A percentile compares a stretch with the other conserved stretches of the same genome.
These are phyloP conservation scores for Leucocoprinus sp. DNA, from an alignment of 768 basidiomycete genomes.

Conservation along the genomic window DNA sequence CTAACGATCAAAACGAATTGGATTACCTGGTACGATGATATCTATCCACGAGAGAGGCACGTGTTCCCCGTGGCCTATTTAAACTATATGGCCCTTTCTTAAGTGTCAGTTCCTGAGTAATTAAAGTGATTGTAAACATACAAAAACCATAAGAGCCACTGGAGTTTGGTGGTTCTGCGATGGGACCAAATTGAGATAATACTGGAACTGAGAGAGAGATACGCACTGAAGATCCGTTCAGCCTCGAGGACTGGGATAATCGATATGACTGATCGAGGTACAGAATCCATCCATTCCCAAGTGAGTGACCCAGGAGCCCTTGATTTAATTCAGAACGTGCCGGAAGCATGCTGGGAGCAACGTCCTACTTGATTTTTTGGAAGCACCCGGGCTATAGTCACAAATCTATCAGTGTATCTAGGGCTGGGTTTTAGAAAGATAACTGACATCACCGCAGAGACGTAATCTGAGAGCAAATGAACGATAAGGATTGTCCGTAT, in stretches of 20 bases:
- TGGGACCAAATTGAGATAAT: background rate
- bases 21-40: background rate
- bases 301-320: background rate
- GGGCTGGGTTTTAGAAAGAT: background rate
- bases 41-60: background rate
- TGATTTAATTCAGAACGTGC: background rate
- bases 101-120: background rate
- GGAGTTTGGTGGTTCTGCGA: background rate
- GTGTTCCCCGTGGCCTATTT: background rate
- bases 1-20: background rate
- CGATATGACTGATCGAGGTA: background rate
- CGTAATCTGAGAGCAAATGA: slow-evolving; percentile 43
- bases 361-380: background rate
- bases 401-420: background rate
- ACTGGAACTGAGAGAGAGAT: background rate
- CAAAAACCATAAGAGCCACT: background rate
- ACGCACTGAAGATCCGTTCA: background rate
- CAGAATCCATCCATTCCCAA: background rate
- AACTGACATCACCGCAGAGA: slow-evolving; percentile 32
- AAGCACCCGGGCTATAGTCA: background rate
- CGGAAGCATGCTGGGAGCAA: background rate
- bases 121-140: too few species aligned
- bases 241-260: background rate
- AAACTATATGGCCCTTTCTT: background rate
- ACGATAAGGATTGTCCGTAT: slow-evolving; percentile 28